Evolutionary conservation across 2,329 filamentous ascomycete genomes (phyloP).

Genomic region (Cladophialophora yegresii): DNA sequence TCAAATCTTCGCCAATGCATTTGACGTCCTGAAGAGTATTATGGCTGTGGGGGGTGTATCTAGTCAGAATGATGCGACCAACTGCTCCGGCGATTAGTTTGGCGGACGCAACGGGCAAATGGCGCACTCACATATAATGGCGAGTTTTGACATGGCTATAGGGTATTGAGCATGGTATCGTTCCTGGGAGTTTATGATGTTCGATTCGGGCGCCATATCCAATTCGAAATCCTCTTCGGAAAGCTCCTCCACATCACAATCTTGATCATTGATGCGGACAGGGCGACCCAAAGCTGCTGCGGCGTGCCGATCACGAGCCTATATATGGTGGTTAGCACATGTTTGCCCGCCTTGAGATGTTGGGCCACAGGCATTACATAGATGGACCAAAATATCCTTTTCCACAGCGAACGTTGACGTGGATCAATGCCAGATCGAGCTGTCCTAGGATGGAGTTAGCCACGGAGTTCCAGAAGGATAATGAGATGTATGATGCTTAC

Average conservation of each 20-base stretch:
- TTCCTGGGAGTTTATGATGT: not conserved
- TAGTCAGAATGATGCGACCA: not conserved
- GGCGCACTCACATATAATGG: not conserved
- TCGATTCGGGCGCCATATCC: not conserved
- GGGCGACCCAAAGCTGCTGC: not conserved
- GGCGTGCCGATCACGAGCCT: not conserved
- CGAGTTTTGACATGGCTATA: not conserved
- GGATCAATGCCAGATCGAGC: conserved; percentile 8
- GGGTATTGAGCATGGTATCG: not conserved
- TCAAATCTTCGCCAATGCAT: not conserved
- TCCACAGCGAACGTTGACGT: conserved; percentile 29
- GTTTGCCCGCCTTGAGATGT: no score
- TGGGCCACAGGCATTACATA: no score
- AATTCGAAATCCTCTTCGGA: not conserved
- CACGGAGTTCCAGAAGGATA: not conserved
- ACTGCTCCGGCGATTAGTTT: not conserved
- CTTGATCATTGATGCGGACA: not conserved
- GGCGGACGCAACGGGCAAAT: not conserved
- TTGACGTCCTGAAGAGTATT: not conserved
- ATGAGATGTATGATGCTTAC: no score
- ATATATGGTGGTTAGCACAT: no score
- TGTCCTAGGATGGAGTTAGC: not conserved
- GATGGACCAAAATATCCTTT: conserved; percentile 34
- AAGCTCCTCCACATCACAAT: not conserved
- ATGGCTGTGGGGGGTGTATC: not conserved